phyloP scores from a whole-genome alignment of 2,329 filamentous ascomycete genomes.

The Colletotrichum godetiae region DNA sequence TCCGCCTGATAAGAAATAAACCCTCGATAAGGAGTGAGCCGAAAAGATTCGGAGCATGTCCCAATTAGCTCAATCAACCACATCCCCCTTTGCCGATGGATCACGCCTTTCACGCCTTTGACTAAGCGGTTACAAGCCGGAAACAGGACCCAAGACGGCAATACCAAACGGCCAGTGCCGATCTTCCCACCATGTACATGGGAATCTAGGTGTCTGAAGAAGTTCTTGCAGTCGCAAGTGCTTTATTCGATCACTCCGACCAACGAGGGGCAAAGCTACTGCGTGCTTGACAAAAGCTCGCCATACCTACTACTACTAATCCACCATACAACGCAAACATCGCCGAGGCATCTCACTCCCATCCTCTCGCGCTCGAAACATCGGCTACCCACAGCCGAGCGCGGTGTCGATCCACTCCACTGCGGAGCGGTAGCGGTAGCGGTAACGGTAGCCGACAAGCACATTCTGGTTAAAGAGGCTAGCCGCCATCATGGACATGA shows the following conservation, averaged over 20 bases:
- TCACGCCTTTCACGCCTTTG: not conserved
- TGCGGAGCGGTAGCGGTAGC: slow-evolving; percentile 19
- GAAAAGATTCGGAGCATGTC: slow-evolving; percentile 1
- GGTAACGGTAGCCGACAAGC: slow-evolving; percentile 12
- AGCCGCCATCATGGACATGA: slow-evolving; percentile 24
- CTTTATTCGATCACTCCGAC: slow-evolving; percentile 6
- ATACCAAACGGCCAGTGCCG: slow-evolving; percentile 14
- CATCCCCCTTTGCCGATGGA: slow-evolving; percentile 2
- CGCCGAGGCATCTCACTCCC: slow-evolving; percentile 20
- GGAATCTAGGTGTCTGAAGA: not conserved
- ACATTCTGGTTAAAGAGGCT: slow-evolving; percentile 13
- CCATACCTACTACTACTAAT: not conserved
- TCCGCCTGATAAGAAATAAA: slow-evolving; percentile 25
- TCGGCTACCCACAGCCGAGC: slow-evolving; percentile 28
- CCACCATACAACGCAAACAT: not conserved
- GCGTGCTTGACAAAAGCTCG: not conserved
- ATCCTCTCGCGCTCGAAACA: slow-evolving; percentile 19
- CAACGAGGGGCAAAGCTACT: not conserved
- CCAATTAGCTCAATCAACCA: not conserved
- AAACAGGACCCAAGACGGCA: slow-evolving; percentile 9
- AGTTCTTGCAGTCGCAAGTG: slow-evolving; percentile 1
- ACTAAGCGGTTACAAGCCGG: slow-evolving; percentile 20
- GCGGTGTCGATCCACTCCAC: slow-evolving; percentile 35
- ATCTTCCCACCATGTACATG: slow-evolving; percentile 8
- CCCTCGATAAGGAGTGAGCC: slow-evolving; percentile 18